Base-by-base conservation (phyloP, 495 filamentous ascomycete species). In the Thozetella sp. region DNA sequence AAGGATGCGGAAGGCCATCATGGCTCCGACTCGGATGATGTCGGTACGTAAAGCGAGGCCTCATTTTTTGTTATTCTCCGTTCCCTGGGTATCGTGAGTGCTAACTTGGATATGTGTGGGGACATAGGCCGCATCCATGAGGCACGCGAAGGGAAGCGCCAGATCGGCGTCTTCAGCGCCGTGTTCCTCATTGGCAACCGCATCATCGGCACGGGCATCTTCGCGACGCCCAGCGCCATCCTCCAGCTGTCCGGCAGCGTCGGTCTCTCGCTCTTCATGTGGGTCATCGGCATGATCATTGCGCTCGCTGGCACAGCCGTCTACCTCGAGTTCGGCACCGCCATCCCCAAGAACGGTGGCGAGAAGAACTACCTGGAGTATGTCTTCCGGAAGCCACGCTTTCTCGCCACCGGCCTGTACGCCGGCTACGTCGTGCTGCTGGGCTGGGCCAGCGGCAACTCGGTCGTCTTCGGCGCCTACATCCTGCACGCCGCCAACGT, bases 191-290 rank as follows among this genome's bases (percentile, higher is more conserved):
- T 79, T 51, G 72, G 78, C 65, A 81, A 81, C n/a, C 87, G 88
- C 1, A 86, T 93, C 9, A 88, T 93, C 55, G 90, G 90, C 0
- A 88, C 84, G 57, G 90, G 90, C n/a, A 90, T 93, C 64, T 93
- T 92, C 66, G 87, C 89, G 1, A 91, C 87, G 0, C 90, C 89
- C 0, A 88, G 88, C 20, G 77, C 83, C 15, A 90, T 93, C 59
- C 76, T 88, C 11, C 75, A 81, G 26, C 85, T 86, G 0, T 82
- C 84, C 25, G 90, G 90, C 15, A 92, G 90, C 62, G 76, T 90
- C 4, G 90, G 90, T 6, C 72, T 91, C 13, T 82, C 87, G 0
- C 65, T 93, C 2, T 69, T 85, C 43, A 70, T 92, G 37, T 93
- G 90, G 90, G 60, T 90, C 2, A 73, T 82, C 1, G 89, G 89